phyloP scores from a whole-genome alignment of 352 stramenopile species.

The Elongisporangium undulatum region DNA sequence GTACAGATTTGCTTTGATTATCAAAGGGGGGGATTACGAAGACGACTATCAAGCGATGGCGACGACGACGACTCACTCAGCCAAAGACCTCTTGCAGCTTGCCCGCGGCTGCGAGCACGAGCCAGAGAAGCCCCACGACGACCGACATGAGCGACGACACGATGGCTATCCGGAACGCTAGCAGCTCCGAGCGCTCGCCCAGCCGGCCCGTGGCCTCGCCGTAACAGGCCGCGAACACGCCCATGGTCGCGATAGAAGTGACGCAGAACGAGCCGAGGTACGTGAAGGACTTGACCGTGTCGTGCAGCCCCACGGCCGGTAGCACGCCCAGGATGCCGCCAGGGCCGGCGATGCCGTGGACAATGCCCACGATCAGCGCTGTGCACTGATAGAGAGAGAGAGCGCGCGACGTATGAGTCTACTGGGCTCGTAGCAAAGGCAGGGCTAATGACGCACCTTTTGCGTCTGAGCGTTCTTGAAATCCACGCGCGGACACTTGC shows the following conservation, averaged over 20 bases:
- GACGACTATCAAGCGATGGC: no score
- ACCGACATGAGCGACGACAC: slow-evolving; percentile 85
- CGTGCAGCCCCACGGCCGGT: slow-evolving; percentile 70
- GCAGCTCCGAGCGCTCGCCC: slow-evolving; percentile 61
- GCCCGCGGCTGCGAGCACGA: slow-evolving; percentile 65
- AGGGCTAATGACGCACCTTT: slow-evolving; percentile 34
- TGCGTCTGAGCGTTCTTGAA: slow-evolving; percentile 72
- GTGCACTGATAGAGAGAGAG: slow-evolving; percentile 32
- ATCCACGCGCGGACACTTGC: slow-evolving; percentile 44
- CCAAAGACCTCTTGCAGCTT: slow-evolving; percentile 81
- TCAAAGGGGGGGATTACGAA: no score
- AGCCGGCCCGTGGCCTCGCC: slow-evolving; percentile 63
- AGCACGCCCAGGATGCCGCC: slow-evolving; percentile 77
- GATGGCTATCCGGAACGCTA: slow-evolving; percentile 78
- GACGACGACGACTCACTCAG: slow-evolving; percentile 14
- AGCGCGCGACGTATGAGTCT: neutral
- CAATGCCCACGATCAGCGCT: slow-evolving; percentile 74
- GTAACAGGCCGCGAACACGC: slow-evolving; percentile 83
- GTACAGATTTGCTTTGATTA: neutral
- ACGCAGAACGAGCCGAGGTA: slow-evolving; percentile 89
- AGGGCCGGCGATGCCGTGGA: slow-evolving; percentile 75
- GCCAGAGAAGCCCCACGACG: slow-evolving; percentile 77
- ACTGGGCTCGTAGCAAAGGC: neutral
- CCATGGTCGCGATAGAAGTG: slow-evolving; percentile 90
- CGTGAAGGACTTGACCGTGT: slow-evolving; percentile 58